Evolutionary conservation across 805 yeast species (phyloP).

Genomic region (Pichia insulana): DNA sequence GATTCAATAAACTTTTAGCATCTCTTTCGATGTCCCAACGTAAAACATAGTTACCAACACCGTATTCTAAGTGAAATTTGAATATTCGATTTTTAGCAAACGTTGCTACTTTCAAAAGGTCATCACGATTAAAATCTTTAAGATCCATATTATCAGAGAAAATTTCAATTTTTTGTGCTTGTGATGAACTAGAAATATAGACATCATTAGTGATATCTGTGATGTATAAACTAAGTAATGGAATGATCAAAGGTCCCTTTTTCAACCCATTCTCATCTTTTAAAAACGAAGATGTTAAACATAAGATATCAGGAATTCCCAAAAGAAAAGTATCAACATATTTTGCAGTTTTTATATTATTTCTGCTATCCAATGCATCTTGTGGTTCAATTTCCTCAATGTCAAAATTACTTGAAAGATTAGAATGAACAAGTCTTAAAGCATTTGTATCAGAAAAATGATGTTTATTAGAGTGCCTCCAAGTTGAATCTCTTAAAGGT

Average conservation of each 20-base stretch:
- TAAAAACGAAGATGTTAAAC: conserved; percentile 65
- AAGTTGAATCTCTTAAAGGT: conserved; percentile 7
- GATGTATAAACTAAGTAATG: conserved; percentile 61
- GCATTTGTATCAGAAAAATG: not conserved
- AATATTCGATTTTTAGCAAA: conserved; percentile 36
- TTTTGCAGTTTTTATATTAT: conserved; percentile 19
- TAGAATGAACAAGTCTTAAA: not conserved
- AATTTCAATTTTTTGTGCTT: not conserved
- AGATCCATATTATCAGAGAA: not conserved
- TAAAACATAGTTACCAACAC: conserved; percentile 69
- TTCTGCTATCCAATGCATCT: conserved; percentile 19
- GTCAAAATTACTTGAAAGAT: not conserved
- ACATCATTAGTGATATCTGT: conserved; percentile 38
- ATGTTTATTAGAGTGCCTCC: conserved; percentile 7
- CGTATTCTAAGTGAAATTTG: conserved; percentile 78
- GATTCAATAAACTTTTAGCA: conserved; percentile 57
- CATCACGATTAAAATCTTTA: conserved; percentile 2
- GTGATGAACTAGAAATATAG: conserved; percentile 6
- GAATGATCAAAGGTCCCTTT: conserved; percentile 75
- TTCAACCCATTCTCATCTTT: conserved; percentile 68
- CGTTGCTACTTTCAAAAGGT: conserved; percentile 3
- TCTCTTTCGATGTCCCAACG: conserved; percentile 75
- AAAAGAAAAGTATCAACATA: conserved; percentile 46
- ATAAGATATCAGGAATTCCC: conserved; percentile 66
- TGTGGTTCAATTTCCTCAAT: conserved; percentile 2